Percentiles rank a stretch among this genome's conserved stretches.
Conservation (phyloP, 2,329 filamentous ascomycete genomes). For the Alternaria arborescens region DNA sequence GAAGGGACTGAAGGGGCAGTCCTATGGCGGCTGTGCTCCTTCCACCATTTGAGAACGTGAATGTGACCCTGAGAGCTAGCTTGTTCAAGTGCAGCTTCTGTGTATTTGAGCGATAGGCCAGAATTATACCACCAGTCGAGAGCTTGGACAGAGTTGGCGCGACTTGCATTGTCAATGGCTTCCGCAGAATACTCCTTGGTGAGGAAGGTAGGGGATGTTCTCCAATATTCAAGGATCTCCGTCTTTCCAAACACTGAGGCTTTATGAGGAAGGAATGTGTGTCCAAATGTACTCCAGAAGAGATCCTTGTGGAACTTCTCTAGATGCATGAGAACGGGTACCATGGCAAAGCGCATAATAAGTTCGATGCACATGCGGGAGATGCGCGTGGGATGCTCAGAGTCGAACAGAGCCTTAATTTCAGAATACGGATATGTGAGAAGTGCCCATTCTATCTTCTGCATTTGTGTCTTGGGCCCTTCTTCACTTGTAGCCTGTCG, state of each 20-base stretch:
- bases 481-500: slow-evolving; percentile 68
- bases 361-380: slow-evolving; percentile 85
- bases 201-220: slow-evolving; percentile 79
- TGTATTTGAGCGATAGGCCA: slow-evolving; percentile 82
- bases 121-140: slow-evolving; percentile 92
- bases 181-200: slow-evolving; percentile 87
- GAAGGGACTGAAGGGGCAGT: slow-evolving; percentile 30
- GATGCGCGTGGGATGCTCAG: slow-evolving; percentile 76
- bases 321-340: slow-evolving; percentile 77
- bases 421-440: slow-evolving; percentile 74
- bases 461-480: slow-evolving; percentile 74
- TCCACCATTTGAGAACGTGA: slow-evolving; percentile 94
- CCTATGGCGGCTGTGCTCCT: slow-evolving; percentile 66
- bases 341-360: slow-evolving; percentile 89
- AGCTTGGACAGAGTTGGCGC: slow-evolving; percentile 83
- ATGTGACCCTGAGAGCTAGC: slow-evolving; percentile 85
- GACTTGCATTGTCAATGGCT: slow-evolving; percentile 86
- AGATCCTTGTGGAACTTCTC: slow-evolving; percentile 74
- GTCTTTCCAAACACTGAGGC: slow-evolving; percentile 87
- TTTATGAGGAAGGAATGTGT: slow-evolving; percentile 84
- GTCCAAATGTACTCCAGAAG: slow-evolving; percentile 85
- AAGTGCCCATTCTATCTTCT: slow-evolving; percentile 85
- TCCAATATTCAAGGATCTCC: slow-evolving; percentile 92
- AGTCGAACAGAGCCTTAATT: slow-evolving; percentile 76
- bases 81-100: slow-evolving; percentile 85